Evolutionary conservation across 176 grass and related monocot species (phyloP).

Genomic region (Ampelocalamus luodianensis): DNA sequence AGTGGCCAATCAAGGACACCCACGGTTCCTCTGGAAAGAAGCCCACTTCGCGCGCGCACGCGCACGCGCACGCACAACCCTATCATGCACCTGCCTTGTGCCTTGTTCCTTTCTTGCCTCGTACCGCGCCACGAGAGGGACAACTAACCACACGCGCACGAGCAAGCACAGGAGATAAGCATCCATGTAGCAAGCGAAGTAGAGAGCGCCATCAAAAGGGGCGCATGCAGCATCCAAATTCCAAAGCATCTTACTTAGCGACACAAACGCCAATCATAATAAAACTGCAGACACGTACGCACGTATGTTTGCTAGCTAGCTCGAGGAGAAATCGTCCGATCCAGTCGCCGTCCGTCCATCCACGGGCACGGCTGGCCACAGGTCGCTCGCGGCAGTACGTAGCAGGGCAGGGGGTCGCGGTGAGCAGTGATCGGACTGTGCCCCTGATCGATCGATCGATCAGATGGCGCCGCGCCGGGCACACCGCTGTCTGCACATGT

Average conservation of each 20-base stretch:
- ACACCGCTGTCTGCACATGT: background rate
- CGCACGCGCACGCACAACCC: background rate
- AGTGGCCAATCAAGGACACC: background rate
- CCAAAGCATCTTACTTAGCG: background rate
- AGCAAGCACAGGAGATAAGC: background rate
- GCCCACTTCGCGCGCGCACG: background rate
- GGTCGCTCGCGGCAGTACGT: slow-evolving; percentile 11
- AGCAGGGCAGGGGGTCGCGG: background rate
- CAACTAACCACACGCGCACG: background rate
- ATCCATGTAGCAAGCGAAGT: no score
- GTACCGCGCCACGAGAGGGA: slow-evolving; percentile 29
- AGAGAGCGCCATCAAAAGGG: background rate
- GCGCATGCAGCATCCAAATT: background rate
- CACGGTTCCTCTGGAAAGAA: background rate
- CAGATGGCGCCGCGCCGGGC: background rate
- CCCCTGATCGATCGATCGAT: background rate
- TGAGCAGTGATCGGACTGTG: slow-evolving; percentile 1
- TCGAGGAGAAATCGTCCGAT: background rate
- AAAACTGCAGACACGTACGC: background rate
- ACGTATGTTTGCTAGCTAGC: background rate
- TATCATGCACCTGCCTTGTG: background rate
- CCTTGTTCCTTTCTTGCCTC: background rate
- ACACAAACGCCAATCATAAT: background rate
- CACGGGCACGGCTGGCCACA: slow-evolving; percentile 16
- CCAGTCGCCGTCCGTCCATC: background rate